These are phyloP conservation scores for Dryas alaskensis DNA, from an alignment of 306 rosid species.

Conservation along the genomic window DNA sequence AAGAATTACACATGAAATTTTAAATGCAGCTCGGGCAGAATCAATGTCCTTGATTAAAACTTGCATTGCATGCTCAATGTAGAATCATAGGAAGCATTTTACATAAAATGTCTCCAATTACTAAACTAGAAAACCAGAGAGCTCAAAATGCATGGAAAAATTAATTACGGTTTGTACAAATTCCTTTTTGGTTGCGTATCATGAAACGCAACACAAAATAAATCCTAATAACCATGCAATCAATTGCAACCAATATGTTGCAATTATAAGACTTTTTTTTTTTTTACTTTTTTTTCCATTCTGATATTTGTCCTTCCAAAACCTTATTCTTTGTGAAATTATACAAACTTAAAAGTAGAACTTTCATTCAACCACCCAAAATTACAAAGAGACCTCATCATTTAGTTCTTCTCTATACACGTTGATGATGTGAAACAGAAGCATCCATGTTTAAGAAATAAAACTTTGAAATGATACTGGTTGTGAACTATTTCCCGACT, in stretches of 20 bases:
- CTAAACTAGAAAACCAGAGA: conserved; percentile 16
- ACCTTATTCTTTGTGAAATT: background rate
- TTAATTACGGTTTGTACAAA: background rate
- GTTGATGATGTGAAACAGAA: background rate
- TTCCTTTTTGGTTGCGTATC: background rate
- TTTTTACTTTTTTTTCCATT: background rate
- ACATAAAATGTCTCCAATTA: conserved; percentile 2
- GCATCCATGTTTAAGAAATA: background rate
- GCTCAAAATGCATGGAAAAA: conserved; percentile 10
- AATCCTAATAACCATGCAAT: background rate
- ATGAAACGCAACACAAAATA: background rate
- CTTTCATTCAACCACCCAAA: background rate
- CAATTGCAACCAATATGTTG: background rate
- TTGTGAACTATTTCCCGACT: background rate
- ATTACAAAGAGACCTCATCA: background rate
- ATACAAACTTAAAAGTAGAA: background rate
- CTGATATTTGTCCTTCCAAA: background rate
- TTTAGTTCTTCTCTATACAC: background rate
- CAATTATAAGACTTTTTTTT: background rate
- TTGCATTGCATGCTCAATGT: background rate
- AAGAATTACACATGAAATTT: conserved; percentile 8
- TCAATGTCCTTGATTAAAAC: conserved; percentile 5
- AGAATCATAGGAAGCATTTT: background rate
- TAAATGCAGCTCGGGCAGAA: conserved; percentile 3
- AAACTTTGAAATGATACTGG: background rate